Evolutionary conservation across 2,329 filamentous ascomycete genomes (phyloP).

Genomic region (Xylaria polymorpha): DNA sequence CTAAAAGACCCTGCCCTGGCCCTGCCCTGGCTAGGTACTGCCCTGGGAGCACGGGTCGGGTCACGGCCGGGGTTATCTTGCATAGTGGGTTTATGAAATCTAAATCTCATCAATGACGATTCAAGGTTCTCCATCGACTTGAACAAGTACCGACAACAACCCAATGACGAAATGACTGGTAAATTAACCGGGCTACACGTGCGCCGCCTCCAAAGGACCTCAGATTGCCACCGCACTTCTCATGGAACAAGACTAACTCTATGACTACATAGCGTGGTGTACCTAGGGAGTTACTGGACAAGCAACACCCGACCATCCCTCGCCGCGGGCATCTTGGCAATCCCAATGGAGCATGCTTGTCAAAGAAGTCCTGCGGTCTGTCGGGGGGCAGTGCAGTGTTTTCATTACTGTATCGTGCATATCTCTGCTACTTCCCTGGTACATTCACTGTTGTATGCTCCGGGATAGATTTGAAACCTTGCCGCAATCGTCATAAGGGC

Average conservation of each 20-base stretch:
- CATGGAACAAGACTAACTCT: neutral
- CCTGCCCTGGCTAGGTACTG: too few relatives aligned
- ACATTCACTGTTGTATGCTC: conserved; percentile 1
- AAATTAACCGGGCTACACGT: neutral
- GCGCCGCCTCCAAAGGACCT: neutral
- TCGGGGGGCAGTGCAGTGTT: conserved; percentile 3
- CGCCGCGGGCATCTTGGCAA: conserved; percentile 10
- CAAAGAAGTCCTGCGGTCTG: neutral
- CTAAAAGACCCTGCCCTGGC: neutral
- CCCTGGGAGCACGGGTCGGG: neutral
- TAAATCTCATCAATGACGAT: neutral
- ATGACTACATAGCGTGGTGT: neutral
- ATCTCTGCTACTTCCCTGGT: neutral
- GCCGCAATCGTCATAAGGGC: conserved; percentile 30
- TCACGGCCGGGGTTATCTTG: neutral
- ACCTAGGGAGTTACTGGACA: neutral
- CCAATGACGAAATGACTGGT: conserved; percentile 3
- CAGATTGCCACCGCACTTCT: conserved; percentile 4
- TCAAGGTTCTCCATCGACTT: too few relatives aligned
- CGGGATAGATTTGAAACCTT: conserved; percentile 5
- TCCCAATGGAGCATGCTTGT: neutral
- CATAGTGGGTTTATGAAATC: neutral
- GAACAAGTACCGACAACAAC: neutral
- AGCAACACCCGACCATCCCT: neutral
- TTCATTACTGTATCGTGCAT: conserved; percentile 7